Conservation (phyloP, 1,284 basidiomycete genomes). For the Papiliotrema nemorosa region DNA sequence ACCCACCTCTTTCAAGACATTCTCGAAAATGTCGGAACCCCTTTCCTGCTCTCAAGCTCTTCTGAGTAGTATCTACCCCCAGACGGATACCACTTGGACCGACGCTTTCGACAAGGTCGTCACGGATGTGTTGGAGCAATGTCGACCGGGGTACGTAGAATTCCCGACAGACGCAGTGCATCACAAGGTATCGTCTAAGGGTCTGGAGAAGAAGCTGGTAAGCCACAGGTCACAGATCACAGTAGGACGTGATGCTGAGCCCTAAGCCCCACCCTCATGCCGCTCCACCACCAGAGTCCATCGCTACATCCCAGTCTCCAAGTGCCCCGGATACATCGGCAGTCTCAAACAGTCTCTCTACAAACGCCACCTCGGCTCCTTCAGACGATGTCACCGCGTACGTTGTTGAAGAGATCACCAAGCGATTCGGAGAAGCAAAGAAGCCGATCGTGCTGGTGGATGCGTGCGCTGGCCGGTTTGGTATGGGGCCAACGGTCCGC, state of each 20-base stretch:
- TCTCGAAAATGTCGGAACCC: constrained; percentile 68
- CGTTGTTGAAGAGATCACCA: constrained; percentile 69
- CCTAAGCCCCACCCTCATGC: constrained; percentile 49
- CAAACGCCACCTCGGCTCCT: constrained; percentile 16
- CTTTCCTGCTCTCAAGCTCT: constrained; percentile 69
- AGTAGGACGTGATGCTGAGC: too few species aligned
- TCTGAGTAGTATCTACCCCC: constrained; percentile 55
- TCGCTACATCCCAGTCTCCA: constrained; percentile 11
- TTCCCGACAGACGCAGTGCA: constrained; percentile 81
- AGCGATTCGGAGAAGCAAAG: constrained; percentile 62
- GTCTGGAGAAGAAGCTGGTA: constrained; percentile 62
- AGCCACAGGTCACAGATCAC: constrained; percentile 6
- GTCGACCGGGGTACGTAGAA: constrained; percentile 81
- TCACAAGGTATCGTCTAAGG: constrained; percentile 62
- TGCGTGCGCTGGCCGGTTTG: constrained; percentile 79
- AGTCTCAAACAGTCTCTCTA: constrained; percentile 8
- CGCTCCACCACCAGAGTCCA: constrained; percentile 31
- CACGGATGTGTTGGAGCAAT: constrained; percentile 65
- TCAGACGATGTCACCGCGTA: constrained; percentile 60
- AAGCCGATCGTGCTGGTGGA: constrained; percentile 80
- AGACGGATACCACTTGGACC: constrained; percentile 52
- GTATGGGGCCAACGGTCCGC: constrained; percentile 63
- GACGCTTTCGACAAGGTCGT: constrained; percentile 78
- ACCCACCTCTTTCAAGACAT: constrained; percentile 68
- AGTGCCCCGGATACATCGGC: constrained; percentile 5